Conservation (phyloP, 345 rosid genomes). For the Citrus hindsii region DNA sequence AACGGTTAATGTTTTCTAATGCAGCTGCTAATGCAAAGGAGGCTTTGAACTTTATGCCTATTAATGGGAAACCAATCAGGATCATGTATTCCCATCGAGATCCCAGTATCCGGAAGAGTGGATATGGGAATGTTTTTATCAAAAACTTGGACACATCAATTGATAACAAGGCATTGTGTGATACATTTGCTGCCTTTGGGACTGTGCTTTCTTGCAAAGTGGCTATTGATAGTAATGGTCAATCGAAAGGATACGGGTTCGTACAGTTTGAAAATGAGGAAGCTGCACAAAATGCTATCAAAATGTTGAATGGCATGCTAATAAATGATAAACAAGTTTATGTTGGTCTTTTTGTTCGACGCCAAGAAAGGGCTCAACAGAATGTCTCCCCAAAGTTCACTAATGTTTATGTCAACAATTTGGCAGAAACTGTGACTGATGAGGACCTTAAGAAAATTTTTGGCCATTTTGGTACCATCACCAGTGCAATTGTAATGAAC, state of each 20-base stretch:
- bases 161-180: conserved; percentile 54
- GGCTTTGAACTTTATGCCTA: conserved; percentile 46
- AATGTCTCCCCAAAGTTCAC: conserved; percentile 45
- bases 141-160: conserved; percentile 60
- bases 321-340: conserved; percentile 62
- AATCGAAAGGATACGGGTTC: conserved; percentile 59
- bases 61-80: conserved; percentile 61
- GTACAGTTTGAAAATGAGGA: conserved; percentile 70
- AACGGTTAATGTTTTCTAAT: background rate
- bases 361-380: conserved; percentile 36
- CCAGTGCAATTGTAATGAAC: conserved; percentile 59
- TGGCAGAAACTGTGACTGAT: conserved; percentile 49
- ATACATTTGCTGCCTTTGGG: conserved; percentile 57
- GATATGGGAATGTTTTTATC: conserved; percentile 66
- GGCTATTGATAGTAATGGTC: conserved; percentile 43
- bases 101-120: conserved; percentile 58
- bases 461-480: conserved; percentile 47
- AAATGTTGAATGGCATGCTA: conserved; percentile 57
- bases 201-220: conserved; percentile 64
- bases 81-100: conserved; percentile 75
- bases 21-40: conserved; percentile 67
- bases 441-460: conserved; percentile 61
- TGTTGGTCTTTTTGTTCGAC: conserved; percentile 56
- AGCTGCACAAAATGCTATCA: conserved; percentile 50
- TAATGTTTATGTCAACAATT: conserved; percentile 63